phyloP scores from a whole-genome alignment of 805 yeast genomes.

The Yamadazyma phyllophila region DNA sequence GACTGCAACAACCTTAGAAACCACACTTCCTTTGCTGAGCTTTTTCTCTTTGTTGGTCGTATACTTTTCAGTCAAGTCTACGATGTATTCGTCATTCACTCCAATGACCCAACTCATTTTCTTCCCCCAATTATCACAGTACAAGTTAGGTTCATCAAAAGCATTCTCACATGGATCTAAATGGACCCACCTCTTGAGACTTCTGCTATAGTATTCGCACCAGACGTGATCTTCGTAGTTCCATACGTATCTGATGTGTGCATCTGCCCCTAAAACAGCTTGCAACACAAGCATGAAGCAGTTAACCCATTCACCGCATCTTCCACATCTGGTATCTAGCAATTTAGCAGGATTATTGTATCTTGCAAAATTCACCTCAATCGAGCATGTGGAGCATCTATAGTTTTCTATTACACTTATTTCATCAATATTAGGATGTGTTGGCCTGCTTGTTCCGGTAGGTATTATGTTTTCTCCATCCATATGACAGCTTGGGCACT shows the following conservation, averaged over 20 bases:
- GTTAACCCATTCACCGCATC: conserved; percentile 97
- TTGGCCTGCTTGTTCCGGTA: conserved; percentile 33
- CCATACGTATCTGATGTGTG: conserved; percentile 67
- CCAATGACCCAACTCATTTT: conserved; percentile 87
- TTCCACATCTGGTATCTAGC: conserved; percentile 61
- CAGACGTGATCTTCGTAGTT: conserved; percentile 94
- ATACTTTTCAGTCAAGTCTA: conserved; percentile 72
- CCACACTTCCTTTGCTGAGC: conserved; percentile 38
- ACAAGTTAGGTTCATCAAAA: conserved; percentile 75
- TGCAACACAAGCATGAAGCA: conserved; percentile 70
- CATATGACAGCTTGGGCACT: conserved; percentile 51
- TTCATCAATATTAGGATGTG: conserved; percentile 36
- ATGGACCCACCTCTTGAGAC: conserved; percentile 75
- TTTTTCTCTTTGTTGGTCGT: conserved; percentile 32
- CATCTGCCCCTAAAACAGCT: conserved; percentile 50
- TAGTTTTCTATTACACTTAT: conserved; percentile 66
- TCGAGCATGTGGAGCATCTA: conserved; percentile 52
- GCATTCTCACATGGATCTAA: conserved; percentile 86
- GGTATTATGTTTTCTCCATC: conserved; percentile 34
- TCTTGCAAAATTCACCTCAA: conserved; percentile 63
- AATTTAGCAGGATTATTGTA: conserved; percentile 66
- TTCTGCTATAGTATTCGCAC: conserved; percentile 79
- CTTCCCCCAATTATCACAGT: conserved; percentile 88
- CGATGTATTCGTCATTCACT: conserved; percentile 55
- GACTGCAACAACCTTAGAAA: conserved; percentile 41